Evolutionary conservation across 2,329 filamentous ascomycete genomes (phyloP).

Genomic region (Alternaria arbusti): DNA sequence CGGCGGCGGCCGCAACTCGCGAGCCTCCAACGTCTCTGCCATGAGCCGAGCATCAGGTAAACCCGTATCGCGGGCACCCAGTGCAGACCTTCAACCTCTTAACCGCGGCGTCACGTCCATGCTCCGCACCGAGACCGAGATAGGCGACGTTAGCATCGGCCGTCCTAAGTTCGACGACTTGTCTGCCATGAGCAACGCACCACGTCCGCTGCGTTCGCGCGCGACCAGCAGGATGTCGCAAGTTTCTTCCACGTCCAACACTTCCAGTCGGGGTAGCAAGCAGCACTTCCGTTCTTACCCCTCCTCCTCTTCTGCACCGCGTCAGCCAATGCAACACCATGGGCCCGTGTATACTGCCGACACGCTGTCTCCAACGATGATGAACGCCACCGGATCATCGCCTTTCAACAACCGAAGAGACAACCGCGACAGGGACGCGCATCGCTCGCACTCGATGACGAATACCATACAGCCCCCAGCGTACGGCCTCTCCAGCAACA

Average conservation of each 20-base stretch:
- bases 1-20: slow-evolving; percentile 55
- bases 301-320: slow-evolving; percentile 47
- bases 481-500: slow-evolving; percentile 49
- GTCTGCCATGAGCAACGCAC: slow-evolving; percentile 47
- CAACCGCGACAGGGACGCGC: slow-evolving; percentile 40
- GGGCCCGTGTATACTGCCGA: slow-evolving; percentile 51
- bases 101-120: slow-evolving; percentile 55
- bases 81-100: slow-evolving; percentile 38
- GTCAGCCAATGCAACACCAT: slow-evolving; percentile 50
- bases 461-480: slow-evolving; percentile 37
- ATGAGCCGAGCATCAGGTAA: slow-evolving; percentile 44
- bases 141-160: slow-evolving; percentile 52
- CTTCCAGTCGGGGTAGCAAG: slow-evolving; percentile 48
- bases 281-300: slow-evolving; percentile 44
- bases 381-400: slow-evolving; percentile 40
- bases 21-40: slow-evolving; percentile 54
- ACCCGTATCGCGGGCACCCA: slow-evolving; percentile 30
- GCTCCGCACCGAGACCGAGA: slow-evolving; percentile 58
- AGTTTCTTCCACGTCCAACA: slow-evolving; percentile 51
- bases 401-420: slow-evolving; percentile 31
- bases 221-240: slow-evolving; percentile 49
- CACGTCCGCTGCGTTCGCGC: slow-evolving; percentile 43
- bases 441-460: slow-evolving; percentile 53
- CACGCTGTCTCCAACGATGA: slow-evolving; percentile 43
- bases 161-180: slow-evolving; percentile 39